These are phyloP conservation scores for Earliella scabrosa DNA, from an alignment of 1,284 basidiomycete genomes.

Conservation along the genomic window DNA sequence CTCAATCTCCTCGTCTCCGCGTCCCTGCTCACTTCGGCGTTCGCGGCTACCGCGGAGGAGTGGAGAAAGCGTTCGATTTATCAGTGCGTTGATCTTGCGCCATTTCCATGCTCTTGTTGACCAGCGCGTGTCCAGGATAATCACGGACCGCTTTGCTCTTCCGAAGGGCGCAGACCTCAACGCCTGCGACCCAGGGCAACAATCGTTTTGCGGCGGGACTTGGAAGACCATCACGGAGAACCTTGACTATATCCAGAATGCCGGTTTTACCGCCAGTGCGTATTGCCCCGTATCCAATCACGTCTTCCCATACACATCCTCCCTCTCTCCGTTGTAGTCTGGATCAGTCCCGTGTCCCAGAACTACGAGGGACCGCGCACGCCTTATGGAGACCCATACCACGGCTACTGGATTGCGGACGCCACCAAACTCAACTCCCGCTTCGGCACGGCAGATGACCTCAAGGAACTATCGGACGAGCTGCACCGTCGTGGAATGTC, in stretches of 20 bases:
- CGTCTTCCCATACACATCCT: too few species aligned
- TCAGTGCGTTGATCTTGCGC: constrained; percentile 38
- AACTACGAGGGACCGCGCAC: constrained; percentile 75
- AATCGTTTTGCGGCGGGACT: constrained; percentile 79
- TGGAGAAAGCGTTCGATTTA: constrained; percentile 47
- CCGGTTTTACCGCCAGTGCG: constrained; percentile 79
- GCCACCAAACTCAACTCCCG: constrained; percentile 66
- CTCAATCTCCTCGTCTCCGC: constrained; percentile 27
- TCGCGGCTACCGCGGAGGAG: constrained; percentile 42
- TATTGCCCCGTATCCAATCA: too few species aligned
- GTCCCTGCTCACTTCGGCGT: constrained; percentile 28
- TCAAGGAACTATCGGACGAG: constrained; percentile 68
- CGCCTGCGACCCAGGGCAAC: constrained; percentile 57
- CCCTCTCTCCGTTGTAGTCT: constrained; percentile 41
- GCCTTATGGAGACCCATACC: constrained; percentile 72
- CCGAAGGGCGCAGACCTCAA: constrained; percentile 54
- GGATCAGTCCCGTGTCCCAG: constrained; percentile 71
- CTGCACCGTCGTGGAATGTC: constrained; percentile 76
- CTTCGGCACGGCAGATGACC: constrained; percentile 75
- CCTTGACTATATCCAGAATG: constrained; percentile 79
- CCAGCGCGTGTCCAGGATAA: constrained; percentile 47
- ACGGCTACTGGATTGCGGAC: constrained; percentile 74
- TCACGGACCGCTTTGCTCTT: constrained; percentile 79
- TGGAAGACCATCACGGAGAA: constrained; percentile 79
- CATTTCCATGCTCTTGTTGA: background rate